phyloP scores from a whole-genome alignment of 176 grass and related monocot genomes.

The Cocos nucifera region DNA sequence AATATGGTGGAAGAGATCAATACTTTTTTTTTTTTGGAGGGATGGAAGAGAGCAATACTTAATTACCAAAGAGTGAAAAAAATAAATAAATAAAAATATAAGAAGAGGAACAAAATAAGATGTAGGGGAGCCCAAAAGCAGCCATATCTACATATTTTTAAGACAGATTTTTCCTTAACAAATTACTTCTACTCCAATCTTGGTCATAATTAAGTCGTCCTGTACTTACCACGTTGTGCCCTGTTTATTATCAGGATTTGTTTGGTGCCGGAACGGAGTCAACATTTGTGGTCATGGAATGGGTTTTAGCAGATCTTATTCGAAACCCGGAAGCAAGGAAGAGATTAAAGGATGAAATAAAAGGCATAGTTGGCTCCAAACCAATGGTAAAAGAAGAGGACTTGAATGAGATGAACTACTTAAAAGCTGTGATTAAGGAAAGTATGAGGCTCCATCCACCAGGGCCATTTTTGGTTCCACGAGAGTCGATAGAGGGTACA shows the following conservation, averaged over 20 bases:
- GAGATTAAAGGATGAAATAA: constrained; percentile 3
- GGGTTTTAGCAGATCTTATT: constrained; percentile 2
- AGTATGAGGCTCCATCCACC: not conserved
- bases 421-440: constrained; percentile 2
- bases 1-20: too few relatives aligned
- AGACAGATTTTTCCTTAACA: too few relatives aligned
- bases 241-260: not conserved
- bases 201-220: too few relatives aligned
- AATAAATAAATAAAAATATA: too few relatives aligned
- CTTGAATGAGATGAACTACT: not conserved
- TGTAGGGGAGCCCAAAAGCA: too few relatives aligned
- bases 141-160: too few relatives aligned
- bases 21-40: too few relatives aligned
- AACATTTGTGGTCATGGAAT: not conserved
- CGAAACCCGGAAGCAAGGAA: not conserved
- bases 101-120: too few relatives aligned
- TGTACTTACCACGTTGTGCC: too few relatives aligned
- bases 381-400: not conserved
- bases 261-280: not conserved
- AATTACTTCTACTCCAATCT: too few relatives aligned
- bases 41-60: too few relatives aligned
- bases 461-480: not conserved
- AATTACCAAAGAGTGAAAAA: too few relatives aligned
- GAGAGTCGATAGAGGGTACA: not conserved
- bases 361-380: not conserved